A percentile compares a stretch with the other conserved stretches of the same genome.
These are phyloP conservation scores for Croton laevigatus DNA, from an alignment of 441 rosid genomes.

Conservation along the genomic window DNA sequence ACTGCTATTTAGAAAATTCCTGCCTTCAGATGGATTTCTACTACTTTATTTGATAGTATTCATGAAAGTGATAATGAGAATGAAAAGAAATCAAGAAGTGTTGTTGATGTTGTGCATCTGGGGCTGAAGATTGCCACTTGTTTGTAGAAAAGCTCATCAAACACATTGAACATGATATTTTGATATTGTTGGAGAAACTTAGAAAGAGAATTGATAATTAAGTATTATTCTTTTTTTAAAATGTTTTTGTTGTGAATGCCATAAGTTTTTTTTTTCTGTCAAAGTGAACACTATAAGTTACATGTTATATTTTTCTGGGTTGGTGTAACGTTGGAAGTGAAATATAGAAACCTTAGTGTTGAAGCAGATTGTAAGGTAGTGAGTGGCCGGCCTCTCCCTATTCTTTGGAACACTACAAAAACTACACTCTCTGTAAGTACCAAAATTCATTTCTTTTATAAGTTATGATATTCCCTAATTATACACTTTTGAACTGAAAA, in stretches of 20 bases:
- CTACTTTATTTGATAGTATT: conserved; percentile 33
- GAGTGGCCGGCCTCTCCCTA: conserved; percentile 44
- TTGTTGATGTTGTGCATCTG: conserved; percentile 48
- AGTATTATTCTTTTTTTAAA: neutral
- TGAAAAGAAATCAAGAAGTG: conserved; percentile 26
- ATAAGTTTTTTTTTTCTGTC: neutral
- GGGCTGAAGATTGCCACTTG: conserved; percentile 44
- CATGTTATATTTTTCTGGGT: conserved; percentile 28
- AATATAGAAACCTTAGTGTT: conserved; percentile 34
- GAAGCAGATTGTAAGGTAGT: conserved; percentile 45
- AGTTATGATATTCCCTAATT: neutral
- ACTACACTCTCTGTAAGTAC: conserved; percentile 28
- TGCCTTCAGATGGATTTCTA: conserved; percentile 32
- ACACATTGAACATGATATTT: conserved; percentile 54
- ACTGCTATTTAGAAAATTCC: conserved; percentile 41
- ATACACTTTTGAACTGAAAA: no score
- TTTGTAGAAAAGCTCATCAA: conserved; percentile 59
- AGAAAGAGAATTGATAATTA: conserved; percentile 60
- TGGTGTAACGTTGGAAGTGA: conserved; percentile 40
- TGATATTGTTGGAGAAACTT: conserved; percentile 44
- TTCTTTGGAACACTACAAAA: conserved; percentile 38
- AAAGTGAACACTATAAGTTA: no score
- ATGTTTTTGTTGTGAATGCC: neutral
- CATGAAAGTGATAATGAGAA: conserved; percentile 12
- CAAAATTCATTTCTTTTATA: neutral